phyloP scores from a whole-genome alignment of 2,329 filamentous ascomycete genomes.

The Aspergillus sp. region DNA sequence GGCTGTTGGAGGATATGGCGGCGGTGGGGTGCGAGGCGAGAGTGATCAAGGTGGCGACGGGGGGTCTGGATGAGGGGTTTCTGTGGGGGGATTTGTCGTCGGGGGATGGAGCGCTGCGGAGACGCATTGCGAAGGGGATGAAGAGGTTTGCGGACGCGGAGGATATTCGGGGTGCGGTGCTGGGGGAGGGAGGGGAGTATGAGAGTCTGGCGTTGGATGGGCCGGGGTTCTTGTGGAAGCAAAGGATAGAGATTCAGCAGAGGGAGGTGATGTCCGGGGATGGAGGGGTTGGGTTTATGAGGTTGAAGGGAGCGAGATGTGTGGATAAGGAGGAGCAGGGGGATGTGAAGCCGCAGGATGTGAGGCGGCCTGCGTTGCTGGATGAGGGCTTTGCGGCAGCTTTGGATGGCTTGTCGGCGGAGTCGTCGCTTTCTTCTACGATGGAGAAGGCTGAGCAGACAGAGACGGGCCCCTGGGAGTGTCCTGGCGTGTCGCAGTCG shows the following conservation, averaged over 20 bases:
- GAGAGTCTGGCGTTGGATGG: slow-evolving; percentile 89
- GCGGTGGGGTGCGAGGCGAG: slow-evolving; percentile 76
- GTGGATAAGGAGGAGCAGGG: slow-evolving; percentile 42
- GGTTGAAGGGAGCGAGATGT: slow-evolving; percentile 59
- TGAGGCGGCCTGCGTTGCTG: slow-evolving; percentile 61
- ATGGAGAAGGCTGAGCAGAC: not conserved
- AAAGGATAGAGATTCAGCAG: slow-evolving; percentile 63
- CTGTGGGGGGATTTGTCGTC: slow-evolving; percentile 76
- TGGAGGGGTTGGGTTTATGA: slow-evolving; percentile 75
- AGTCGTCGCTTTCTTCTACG: not conserved
- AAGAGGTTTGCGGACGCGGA: slow-evolving; percentile 58
- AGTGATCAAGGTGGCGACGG: slow-evolving; percentile 92
- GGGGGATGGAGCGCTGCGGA: slow-evolving; percentile 45
- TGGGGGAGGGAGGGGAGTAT: slow-evolving; percentile 95
- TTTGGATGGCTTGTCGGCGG: slow-evolving; percentile 25
- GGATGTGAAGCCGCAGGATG: slow-evolving; percentile 23
- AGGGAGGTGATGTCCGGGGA: slow-evolving; percentile 62
- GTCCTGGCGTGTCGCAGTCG: slow-evolving; percentile 19
- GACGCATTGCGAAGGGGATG: slow-evolving; percentile 50
- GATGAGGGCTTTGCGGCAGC: slow-evolving; percentile 60
- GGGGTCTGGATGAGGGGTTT: slow-evolving; percentile 76
- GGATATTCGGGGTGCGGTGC: slow-evolving; percentile 65
- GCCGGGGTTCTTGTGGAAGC: slow-evolving; percentile 69
- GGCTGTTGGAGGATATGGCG: slow-evolving; percentile 78
- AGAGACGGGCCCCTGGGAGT: slow-evolving; percentile 9